These are phyloP conservation scores for Penicillium maclennaniae DNA, from an alignment of 495 filamentous ascomycete genomes.

Conservation along the genomic window DNA sequence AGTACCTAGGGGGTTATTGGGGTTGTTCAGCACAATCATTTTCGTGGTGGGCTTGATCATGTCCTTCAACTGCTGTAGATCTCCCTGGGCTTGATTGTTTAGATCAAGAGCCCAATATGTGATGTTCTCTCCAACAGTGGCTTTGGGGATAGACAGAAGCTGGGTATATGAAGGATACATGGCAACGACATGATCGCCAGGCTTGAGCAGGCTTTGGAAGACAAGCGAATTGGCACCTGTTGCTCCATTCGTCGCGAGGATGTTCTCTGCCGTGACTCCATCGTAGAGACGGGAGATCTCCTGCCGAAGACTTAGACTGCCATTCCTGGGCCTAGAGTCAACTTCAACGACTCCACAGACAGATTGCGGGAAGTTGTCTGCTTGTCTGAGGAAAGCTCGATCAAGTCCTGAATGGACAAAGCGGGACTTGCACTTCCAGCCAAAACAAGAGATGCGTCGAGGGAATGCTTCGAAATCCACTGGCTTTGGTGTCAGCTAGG, in stretches of 20 bases:
- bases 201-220: slow-evolving; percentile 7
- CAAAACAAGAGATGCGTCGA: not conserved
- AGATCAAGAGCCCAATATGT: slow-evolving; percentile 11
- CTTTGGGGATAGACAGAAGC: slow-evolving; percentile 7
- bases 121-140: slow-evolving; percentile 3
- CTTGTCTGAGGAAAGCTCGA: slow-evolving; percentile 10
- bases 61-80: not conserved
- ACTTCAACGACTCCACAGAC: not conserved
- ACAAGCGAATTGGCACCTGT: slow-evolving; percentile 13
- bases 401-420: slow-evolving; percentile 10
- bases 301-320: slow-evolving; percentile 7
- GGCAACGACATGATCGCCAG: slow-evolving; percentile 14
- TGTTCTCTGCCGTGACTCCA: slow-evolving; percentile 8
- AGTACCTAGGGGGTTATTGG: slow-evolving; percentile 13
- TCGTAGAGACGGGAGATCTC: slow-evolving; percentile 8
- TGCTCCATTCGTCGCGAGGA: slow-evolving; percentile 11
- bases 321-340: slow-evolving; percentile 2
- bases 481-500: not conserved
- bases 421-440: slow-evolving; percentile 10
- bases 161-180: slow-evolving; percentile 14
- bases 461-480: slow-evolving; percentile 1
- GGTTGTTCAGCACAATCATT: slow-evolving; percentile 18
- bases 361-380: slow-evolving; percentile 3
- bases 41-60: slow-evolving; percentile 12
- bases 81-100: not conserved